Conservation (phyloP, 1,139 yeast genomes). For the Blastobotrys elegans region DNA sequence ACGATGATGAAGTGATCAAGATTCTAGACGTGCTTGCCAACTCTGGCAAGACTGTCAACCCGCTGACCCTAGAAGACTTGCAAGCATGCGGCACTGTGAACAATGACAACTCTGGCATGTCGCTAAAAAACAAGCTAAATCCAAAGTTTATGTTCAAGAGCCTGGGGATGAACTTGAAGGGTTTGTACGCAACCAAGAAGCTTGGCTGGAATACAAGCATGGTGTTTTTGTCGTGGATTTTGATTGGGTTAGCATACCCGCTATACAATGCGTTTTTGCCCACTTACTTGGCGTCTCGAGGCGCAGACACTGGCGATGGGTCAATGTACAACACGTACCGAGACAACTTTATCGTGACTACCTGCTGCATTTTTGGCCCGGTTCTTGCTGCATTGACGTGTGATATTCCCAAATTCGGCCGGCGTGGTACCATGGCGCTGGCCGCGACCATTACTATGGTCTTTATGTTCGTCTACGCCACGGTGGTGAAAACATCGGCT, state of each 20-base stretch:
- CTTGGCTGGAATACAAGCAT: slow-evolving; percentile 41
- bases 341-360: slow-evolving; percentile 48
- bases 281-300: slow-evolving; percentile 43
- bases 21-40: slow-evolving; percentile 25
- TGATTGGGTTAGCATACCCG: slow-evolving; percentile 51
- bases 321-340: slow-evolving; percentile 43
- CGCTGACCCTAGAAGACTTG: slow-evolving; percentile 39
- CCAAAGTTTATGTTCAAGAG: slow-evolving; percentile 17
- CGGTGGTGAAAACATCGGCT: slow-evolving; percentile 46
- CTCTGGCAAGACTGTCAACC: slow-evolving; percentile 22
- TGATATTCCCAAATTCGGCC: slow-evolving; percentile 34
- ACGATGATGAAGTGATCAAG: slow-evolving; percentile 44
- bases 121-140: slow-evolving; percentile 14
- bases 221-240: slow-evolving; percentile 45
- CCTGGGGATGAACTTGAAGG: slow-evolving; percentile 20
- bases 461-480: slow-evolving; percentile 50
- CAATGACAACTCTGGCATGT: slow-evolving; percentile 15
- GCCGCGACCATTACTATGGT: slow-evolving; percentile 55
- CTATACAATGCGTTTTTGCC: slow-evolving; percentile 50
- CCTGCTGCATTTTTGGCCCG: slow-evolving; percentile 54
- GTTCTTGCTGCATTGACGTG: slow-evolving; percentile 41
- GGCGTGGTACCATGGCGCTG: slow-evolving; percentile 53
- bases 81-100: slow-evolving; percentile 35
- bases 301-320: slow-evolving; percentile 40
- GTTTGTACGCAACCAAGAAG: slow-evolving; percentile 39